Percentiles rank a stretch among this genome's conserved stretches.
These are phyloP conservation scores for Strobilomyces dryophilus DNA, from an alignment of 768 basidiomycete species.

Conservation along the genomic window DNA sequence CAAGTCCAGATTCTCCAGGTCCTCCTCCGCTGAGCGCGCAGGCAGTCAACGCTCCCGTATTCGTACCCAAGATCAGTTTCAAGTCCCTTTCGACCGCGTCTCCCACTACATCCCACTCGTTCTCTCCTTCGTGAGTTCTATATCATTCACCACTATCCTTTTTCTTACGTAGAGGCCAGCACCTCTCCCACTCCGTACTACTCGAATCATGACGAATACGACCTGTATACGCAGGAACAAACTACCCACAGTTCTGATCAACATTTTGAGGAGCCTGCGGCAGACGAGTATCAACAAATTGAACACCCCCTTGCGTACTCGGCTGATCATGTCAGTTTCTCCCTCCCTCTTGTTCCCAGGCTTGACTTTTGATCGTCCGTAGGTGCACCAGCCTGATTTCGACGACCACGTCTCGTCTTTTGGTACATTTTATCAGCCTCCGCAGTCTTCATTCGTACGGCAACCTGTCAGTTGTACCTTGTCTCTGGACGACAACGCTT, in stretches of 20 bases:
- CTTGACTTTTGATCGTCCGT: neutral
- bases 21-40: constrained; percentile 48
- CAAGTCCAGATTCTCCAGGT: constrained; percentile 43
- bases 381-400: constrained; percentile 27
- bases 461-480: constrained; percentile 55
- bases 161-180: constrained; percentile 14
- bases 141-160: neutral
- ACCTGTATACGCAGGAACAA: constrained; percentile 22
- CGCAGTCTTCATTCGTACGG: constrained; percentile 48
- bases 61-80: constrained; percentile 68
- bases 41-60: constrained; percentile 80
- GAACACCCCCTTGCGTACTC: constrained; percentile 19
- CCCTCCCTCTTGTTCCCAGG: neutral
- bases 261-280: constrained; percentile 11
- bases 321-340: constrained; percentile 19
- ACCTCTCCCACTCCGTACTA: constrained; percentile 28
- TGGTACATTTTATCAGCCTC: constrained; percentile 37
- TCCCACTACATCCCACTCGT: constrained; percentile 23
- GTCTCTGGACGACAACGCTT: neutral
- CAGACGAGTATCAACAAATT: constrained; percentile 21
- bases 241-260: constrained; percentile 5
- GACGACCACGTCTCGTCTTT: constrained; percentile 25
- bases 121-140: constrained; percentile 27
- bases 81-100: constrained; percentile 26
- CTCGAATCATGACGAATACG: constrained; percentile 37